Evolutionary conservation across 805 yeast species (phyloP), one percentile per base, ranked within the genome.

Genomic region (Kuraishia capsulata): DNA sequence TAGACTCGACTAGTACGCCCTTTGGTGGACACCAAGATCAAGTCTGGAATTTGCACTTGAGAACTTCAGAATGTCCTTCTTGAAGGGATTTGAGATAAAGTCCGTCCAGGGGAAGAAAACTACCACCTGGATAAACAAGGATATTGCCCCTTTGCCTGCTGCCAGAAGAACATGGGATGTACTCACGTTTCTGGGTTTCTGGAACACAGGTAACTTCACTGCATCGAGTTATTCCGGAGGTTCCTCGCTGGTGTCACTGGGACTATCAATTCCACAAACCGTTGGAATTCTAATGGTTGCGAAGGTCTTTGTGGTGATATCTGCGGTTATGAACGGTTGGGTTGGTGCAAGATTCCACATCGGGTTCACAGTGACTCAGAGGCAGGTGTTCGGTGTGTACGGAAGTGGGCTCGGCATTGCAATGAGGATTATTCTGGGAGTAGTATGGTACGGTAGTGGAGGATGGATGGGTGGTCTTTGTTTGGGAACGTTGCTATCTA

Each of bases 331-430:
- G 11, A 71, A 69, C 48, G 64, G 72, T 14, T 61, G 58, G 38
- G 73, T 70, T 0, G 78, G 79, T 33, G 49, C 54, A n/a, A 64
- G 69, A 33, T 71, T 66, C 58, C 76, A 70, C 49, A 58, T 73
- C 31, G 76, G 77, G 1, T 73, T 60, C 45, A 64, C 77, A 2
- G 59, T 71, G 10, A 57, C 59, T 38, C 56, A 62, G 19, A 51
- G 77, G 37, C 59, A 63, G 33, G 53, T 67, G 0, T 71, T 67
- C 53, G 78, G 78, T 6, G 54, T 69, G 25, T 52, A 59, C 42
- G 75, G 76, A 3, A 59, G 69, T 5, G 57, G 51, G 31, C 40
- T 70, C 20, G 70, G 69, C n/a, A 54, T 73, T 25, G 41, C 60
- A 6, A 62, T 65, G 42, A 56, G 78, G 48, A 58, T 64, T 26